Conservation (phyloP, 2,329 filamentous ascomycete genomes). For the Chaetomiaceae sp. region DNA sequence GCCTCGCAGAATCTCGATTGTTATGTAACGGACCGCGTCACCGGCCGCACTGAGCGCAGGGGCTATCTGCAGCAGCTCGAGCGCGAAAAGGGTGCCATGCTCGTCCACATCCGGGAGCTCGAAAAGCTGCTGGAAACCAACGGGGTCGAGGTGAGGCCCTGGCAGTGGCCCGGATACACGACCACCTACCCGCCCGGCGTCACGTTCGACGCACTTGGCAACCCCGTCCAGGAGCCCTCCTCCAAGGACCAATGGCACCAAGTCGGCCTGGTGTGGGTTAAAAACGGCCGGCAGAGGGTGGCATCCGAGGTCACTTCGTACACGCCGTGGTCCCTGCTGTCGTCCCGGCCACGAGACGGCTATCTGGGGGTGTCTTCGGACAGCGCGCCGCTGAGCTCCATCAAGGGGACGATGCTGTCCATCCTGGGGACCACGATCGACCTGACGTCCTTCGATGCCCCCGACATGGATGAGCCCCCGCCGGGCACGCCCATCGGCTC, state of each 20-base stretch:
- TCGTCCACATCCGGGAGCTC: slow-evolving; percentile 60
- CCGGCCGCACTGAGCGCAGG: slow-evolving; percentile 69
- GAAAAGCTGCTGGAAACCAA: slow-evolving; percentile 57
- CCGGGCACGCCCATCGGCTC: slow-evolving; percentile 35
- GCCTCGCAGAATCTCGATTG: slow-evolving; percentile 69
- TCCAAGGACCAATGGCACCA: slow-evolving; percentile 33
- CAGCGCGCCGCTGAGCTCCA: slow-evolving; percentile 61
- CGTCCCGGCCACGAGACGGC: slow-evolving; percentile 49
- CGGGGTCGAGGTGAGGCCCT: slow-evolving; percentile 55
- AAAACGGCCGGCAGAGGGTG: slow-evolving; percentile 25
- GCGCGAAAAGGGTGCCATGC: slow-evolving; percentile 61
- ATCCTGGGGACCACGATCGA: slow-evolving; percentile 77
- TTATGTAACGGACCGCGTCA: slow-evolving; percentile 81
- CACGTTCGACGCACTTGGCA: slow-evolving; percentile 25
- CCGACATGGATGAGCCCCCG: slow-evolving; percentile 58
- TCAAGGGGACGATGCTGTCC: slow-evolving; percentile 69
- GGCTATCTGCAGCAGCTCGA: slow-evolving; percentile 76
- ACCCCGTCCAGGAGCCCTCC: slow-evolving; percentile 24
- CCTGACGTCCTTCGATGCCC: slow-evolving; percentile 63
- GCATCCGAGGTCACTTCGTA: slow-evolving; percentile 22
- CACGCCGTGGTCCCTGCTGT: slow-evolving; percentile 30
- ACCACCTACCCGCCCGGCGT: slow-evolving; percentile 26
- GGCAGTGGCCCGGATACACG: slow-evolving; percentile 32
- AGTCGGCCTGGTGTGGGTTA: slow-evolving; percentile 35
- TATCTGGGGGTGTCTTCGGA: slow-evolving; percentile 61